A percentile compares a stretch with the other conserved stretches of the same genome.
phyloP scores from a whole-genome alignment of 495 filamentous ascomycete genomes.

The Xylaria sp. region DNA sequence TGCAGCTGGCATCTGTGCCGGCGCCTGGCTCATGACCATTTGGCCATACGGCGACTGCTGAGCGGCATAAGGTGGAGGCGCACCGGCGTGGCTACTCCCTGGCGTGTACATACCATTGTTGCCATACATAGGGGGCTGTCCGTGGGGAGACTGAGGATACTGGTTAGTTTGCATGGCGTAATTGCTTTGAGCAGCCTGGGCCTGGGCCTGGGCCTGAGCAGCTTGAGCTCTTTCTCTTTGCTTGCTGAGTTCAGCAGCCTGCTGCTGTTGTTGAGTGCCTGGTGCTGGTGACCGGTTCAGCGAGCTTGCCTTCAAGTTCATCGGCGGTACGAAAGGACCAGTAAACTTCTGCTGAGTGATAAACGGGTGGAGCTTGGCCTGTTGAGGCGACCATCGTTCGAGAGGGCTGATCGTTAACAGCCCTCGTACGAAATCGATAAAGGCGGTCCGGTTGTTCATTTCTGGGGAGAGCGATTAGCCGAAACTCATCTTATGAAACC shows the following conservation, averaged over 20 bases:
- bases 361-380: conserved; percentile 97
- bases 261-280: conserved; percentile 96
- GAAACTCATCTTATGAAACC: neutral
- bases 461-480: conserved; percentile 61
- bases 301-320: conserved; percentile 89
- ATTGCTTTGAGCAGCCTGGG: conserved; percentile 56
- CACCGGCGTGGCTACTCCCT: conserved; percentile 65
- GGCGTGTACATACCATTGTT: conserved; percentile 76
- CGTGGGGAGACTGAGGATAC: conserved; percentile 49
- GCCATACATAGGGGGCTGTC: conserved; percentile 73
- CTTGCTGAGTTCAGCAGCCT: conserved; percentile 89
- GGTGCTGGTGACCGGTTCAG: conserved; percentile 87
- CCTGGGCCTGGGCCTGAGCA: conserved; percentile 64
- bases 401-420: conserved; percentile 93
- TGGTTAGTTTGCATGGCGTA: conserved; percentile 55
- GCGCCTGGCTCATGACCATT: conserved; percentile 72
- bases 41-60: conserved; percentile 76
- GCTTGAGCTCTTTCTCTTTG: conserved; percentile 78
- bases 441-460: conserved; percentile 97
- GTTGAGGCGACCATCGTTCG: conserved; percentile 97
- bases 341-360: conserved; percentile 99
- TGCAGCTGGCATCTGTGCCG: conserved; percentile 70
- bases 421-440: conserved; percentile 99
- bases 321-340: conserved; percentile 94
- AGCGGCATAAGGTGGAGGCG: conserved; percentile 86